Base-by-base conservation (phyloP, 208 protist species). In the Acanthamoeba quina region DNA sequence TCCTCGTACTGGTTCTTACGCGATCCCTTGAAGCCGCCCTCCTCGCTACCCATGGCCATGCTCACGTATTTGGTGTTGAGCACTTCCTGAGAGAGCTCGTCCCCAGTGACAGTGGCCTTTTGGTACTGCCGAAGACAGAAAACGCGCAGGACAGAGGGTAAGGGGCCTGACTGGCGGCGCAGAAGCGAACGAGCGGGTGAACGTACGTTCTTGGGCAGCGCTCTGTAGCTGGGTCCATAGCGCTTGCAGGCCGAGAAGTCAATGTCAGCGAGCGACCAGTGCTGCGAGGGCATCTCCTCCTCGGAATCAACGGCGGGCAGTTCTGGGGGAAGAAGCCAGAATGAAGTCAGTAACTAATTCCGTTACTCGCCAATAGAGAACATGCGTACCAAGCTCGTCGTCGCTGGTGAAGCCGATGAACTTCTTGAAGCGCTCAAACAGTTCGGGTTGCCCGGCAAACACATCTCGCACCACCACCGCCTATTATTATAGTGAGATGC, bases 1-100 rank as follows among this genome's bases (percentile, higher is more conserved):
- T 98, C 96, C 93, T 98, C 97, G 90, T 97, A 97, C 89, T 96
- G 92, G 91, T 98, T 98, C 94, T 98, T 97, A 19, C 96, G 90
- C 58, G 95, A 94, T 68, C 82, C 91, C 66, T 96, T 97, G 94
- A 97, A 96, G 66, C 76, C 94, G 92, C 86, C 92, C 34, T 97
- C 97, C 66, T 98, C 98, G 41, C 88, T 92, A 60, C 97, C 97
- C 52, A 95, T 98, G n/a, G 96, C 96, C n/a, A 97, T 95, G 29
- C 96, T 97, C 52, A 98, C 96, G 95, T 94, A 98, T 41, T 91
- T 83, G 92, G 98, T 95, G 90, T 98, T 98, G 10, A 98, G 94
- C n/a, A 98, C 96, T 29, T 94, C 82, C 29, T 49, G 44, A 19
- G 78, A 86, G 52, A 86, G 78, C 52, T 86, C 78, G 47, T 94